Evolutionary conservation across 2,329 filamentous ascomycete genomes (phyloP).

Genomic region (Biscogniauxia marginata): DNA sequence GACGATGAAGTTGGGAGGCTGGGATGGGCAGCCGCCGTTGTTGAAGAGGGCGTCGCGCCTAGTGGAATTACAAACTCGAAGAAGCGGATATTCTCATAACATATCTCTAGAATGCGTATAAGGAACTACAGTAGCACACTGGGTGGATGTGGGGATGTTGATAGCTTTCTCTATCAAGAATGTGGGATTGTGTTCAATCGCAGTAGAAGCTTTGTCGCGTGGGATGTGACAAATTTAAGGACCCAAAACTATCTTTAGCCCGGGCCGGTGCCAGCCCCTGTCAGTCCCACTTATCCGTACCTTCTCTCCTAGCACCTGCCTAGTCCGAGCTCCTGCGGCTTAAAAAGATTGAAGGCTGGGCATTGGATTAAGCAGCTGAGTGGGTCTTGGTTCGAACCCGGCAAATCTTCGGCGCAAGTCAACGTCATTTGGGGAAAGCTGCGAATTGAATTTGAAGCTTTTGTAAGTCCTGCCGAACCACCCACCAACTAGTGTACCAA

Average conservation of each 20-base stretch:
- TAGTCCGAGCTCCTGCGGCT: neutral
- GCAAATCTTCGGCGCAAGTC: slow-evolving; percentile 20
- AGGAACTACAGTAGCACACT: neutral
- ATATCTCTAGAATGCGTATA: slow-evolving; percentile 7
- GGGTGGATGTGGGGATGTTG: neutral
- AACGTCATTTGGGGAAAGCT: slow-evolving; percentile 6
- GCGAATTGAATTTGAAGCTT: neutral
- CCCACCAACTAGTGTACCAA: neutral
- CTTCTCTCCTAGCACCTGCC: neutral
- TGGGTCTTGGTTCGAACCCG: too few species aligned
- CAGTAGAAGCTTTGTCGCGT: neutral
- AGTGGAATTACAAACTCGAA: neutral
- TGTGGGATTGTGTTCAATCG: neutral
- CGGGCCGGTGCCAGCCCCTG: too few species aligned
- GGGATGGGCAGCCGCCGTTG: slow-evolving; percentile 4
- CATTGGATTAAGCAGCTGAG: too few species aligned
- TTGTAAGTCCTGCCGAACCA: neutral
- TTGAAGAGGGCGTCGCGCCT: neutral
- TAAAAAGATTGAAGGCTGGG: neutral
- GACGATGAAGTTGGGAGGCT: slow-evolving; percentile 2
- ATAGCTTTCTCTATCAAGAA: too few species aligned
- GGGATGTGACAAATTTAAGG: neutral
- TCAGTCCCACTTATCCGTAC: neutral
- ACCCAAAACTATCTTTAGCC: neutral
- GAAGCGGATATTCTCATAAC: slow-evolving; percentile 12